These are phyloP conservation scores for Miscanthus sacchariflorus DNA, from an alignment of 202 grass and related monocot species.

Conservation along the genomic window DNA sequence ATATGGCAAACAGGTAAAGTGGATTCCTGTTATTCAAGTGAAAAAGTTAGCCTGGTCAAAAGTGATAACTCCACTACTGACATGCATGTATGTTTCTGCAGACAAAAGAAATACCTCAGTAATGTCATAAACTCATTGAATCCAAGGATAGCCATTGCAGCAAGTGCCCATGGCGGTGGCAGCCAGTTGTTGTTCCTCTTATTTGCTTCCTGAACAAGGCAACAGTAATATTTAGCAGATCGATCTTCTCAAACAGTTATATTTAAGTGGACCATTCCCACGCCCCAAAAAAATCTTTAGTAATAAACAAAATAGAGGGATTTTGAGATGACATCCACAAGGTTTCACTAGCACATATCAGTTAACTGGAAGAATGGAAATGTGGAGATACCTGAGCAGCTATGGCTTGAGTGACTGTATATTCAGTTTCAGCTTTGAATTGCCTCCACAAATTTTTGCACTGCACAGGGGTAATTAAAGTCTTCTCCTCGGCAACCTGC, in stretches of 20 bases:
- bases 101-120: conserved; percentile 62
- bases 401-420: conserved; percentile 94
- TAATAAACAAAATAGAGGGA: conserved; percentile 9
- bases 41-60: conserved; percentile 32
- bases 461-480: conserved; percentile 91
- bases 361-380: conserved; percentile 5
- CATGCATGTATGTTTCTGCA: conserved; percentile 10
- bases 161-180: conserved; percentile 95
- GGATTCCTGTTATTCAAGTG: conserved; percentile 71
- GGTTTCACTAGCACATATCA: background rate
- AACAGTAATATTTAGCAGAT: conserved; percentile 46
- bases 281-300: background rate
- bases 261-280: background rate
- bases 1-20: conserved; percentile 74
- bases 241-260: background rate
- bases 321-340: conserved; percentile 25
- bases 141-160: conserved; percentile 76
- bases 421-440: conserved; percentile 95
- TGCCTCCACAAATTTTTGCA: conserved; percentile 96
- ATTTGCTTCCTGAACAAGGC: conserved; percentile 80
- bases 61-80: background rate
- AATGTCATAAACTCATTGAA: conserved; percentile 99
- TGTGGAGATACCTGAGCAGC: conserved; percentile 79
- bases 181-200: conserved; percentile 96
- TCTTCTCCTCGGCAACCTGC: conserved; percentile 80